These are phyloP conservation scores for Sporothrix schenckii DNA, from an alignment of 2,329 filamentous ascomycete genomes.

Conservation along the genomic window DNA sequence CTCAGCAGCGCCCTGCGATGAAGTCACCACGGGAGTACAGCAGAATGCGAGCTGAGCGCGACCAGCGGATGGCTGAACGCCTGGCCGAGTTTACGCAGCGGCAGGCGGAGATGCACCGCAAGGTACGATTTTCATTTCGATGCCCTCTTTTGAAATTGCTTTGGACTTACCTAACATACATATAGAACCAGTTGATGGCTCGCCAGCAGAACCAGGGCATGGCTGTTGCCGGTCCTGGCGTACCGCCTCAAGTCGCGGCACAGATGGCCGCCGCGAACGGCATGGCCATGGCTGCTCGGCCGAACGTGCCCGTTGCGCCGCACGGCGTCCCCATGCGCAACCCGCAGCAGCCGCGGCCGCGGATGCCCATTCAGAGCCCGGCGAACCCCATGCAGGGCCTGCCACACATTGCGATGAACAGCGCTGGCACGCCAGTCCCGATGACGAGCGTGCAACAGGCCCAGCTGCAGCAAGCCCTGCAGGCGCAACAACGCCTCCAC, in stretches of 20 bases:
- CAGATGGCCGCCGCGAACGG: conserved; percentile 44
- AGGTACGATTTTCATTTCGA: conserved; percentile 48
- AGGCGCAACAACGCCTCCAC: conserved; percentile 64
- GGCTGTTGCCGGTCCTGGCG: conserved; percentile 38
- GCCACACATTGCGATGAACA: conserved; percentile 43
- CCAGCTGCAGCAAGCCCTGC: conserved; percentile 63
- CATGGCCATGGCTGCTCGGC: conserved; percentile 46
- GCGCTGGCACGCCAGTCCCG: conserved; percentile 55
- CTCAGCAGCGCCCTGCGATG: conserved; percentile 52
- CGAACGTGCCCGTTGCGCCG: conserved; percentile 50
- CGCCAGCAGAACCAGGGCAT: conserved; percentile 35
- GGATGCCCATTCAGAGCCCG: conserved; percentile 59
- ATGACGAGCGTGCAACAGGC: conserved; percentile 68
- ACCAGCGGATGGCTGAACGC: conserved; percentile 67
- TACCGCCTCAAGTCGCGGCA: conserved; percentile 47
- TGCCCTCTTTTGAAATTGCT: neutral
- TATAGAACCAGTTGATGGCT: conserved; percentile 38
- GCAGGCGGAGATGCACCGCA: conserved; percentile 63
- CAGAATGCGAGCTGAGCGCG: conserved; percentile 81
- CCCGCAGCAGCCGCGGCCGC: conserved; percentile 53
- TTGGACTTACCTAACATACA: conserved; percentile 21
- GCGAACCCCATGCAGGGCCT: conserved; percentile 44
- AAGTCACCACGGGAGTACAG: conserved; percentile 93
- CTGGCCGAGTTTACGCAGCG: conserved; percentile 60
- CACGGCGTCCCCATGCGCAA: conserved; percentile 46